phyloP scores from a whole-genome alignment of 2,329 filamentous ascomycete species.

The Macrophomina pseudophaseolina region DNA sequence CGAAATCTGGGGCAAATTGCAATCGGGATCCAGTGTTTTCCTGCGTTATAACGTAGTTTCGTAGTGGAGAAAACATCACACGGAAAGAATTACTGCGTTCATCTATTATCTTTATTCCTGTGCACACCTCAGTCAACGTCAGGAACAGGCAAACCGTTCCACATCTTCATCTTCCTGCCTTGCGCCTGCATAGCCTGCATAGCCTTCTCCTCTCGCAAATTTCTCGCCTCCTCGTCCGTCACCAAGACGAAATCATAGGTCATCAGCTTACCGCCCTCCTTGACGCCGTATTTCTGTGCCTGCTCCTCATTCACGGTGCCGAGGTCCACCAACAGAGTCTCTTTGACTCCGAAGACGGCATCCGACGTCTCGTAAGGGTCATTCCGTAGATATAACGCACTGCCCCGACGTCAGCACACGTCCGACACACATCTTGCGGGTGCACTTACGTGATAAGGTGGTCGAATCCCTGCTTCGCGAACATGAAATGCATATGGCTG shows the following conservation, averaged over 20 bases:
- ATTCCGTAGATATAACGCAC: conserved; percentile 75
- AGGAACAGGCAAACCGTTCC: conserved; percentile 77
- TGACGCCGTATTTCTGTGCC: conserved; percentile 66
- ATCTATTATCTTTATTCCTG: neutral
- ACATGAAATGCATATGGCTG: conserved; percentile 87
- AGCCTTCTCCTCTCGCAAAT: conserved; percentile 70
- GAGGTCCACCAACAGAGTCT: conserved; percentile 74
- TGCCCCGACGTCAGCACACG: conserved; percentile 39
- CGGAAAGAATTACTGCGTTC: neutral
- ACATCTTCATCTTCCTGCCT: conserved; percentile 71
- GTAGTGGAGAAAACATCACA: too few relatives aligned
- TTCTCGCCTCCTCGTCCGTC: conserved; percentile 69
- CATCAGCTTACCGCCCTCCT: conserved; percentile 67
- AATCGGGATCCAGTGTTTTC: too few relatives aligned
- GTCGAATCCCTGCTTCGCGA: conserved; percentile 79
- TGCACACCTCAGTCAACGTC: conserved; percentile 60
- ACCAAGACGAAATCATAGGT: conserved; percentile 80
- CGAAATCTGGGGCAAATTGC: too few relatives aligned
- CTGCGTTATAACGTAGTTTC: too few relatives aligned
- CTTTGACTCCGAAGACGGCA: conserved; percentile 85
- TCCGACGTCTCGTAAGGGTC: conserved; percentile 84
- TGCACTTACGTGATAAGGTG: conserved; percentile 76
- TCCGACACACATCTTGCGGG: neutral
- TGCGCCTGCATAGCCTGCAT: conserved; percentile 69
- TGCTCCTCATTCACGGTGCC: conserved; percentile 57